Base-by-base conservation (phyloP, 805 yeast genomes). In the Candida ipomoeae region DNA sequence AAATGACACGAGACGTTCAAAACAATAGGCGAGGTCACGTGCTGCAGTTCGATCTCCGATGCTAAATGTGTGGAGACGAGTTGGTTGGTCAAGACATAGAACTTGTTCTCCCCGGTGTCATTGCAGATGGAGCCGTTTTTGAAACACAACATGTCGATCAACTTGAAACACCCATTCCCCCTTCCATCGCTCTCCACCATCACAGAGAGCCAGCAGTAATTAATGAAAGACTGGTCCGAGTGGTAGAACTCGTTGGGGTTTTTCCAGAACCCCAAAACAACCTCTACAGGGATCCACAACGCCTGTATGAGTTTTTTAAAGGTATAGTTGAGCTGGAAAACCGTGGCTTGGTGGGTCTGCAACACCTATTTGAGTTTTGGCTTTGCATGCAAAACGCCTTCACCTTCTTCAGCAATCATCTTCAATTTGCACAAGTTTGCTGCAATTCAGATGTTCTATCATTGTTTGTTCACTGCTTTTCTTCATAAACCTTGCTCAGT, bases 41-140 rank as follows among this genome's bases (percentile, higher is more conserved):
- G 96, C 66, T 94, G 99, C 55, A 87, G 85, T 52, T 81, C 85
- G 39, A 81, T 81, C 51, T 82, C 82, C 15, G 82, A 75, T 13
- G 99, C 97, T 43, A 89, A 83, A 65, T 94, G 99, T 0, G 97
- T 87, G 55, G 85, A 85, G n/a, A 94, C 80, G 40, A 89, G 62
- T 49, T 83, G 99, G 56, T 83, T 81, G 2, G 87, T 73, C 53
- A 94, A 67, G 67, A 91, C 91, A 66, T 88, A 94, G 62, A 82
- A 85, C 44, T 80, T 78, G 52, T 80, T 77, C 43, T 37, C 56
- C 21, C 58, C 56, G 17, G 61, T 61, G 31, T 70, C 53, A 54
- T 67, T 74, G 50, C 73, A 73, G 44, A 61, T 60, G 31, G 59
- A 55, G 26, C 63, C 69, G 48, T 63, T n/a, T n/a, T n/a, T n/a